phyloP scores from a whole-genome alignment of 2,329 filamentous ascomycete genomes.

The Cladosporium sp. region DNA sequence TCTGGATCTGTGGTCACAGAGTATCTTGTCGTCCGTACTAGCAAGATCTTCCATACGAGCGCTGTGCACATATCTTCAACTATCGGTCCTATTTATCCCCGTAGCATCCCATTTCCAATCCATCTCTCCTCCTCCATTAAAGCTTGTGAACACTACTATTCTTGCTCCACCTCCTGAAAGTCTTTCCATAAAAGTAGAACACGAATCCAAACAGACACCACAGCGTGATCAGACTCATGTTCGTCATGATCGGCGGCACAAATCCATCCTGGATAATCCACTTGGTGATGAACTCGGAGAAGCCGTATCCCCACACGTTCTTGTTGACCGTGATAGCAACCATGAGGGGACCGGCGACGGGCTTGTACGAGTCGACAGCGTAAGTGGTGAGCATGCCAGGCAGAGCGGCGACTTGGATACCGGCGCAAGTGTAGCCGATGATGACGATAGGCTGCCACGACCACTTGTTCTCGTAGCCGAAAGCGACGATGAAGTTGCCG shows the following conservation, averaged over 20 bases:
- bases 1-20: not conserved
- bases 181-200: slow-evolving; percentile 58
- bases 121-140: slow-evolving; percentile 22
- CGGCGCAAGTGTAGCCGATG: slow-evolving; percentile 54
- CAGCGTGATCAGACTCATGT: slow-evolving; percentile 50
- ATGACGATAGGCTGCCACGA: slow-evolving; percentile 53
- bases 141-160: slow-evolving; percentile 54
- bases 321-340: slow-evolving; percentile 61
- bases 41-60: too few species aligned
- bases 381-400: slow-evolving; percentile 58
- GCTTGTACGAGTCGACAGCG: slow-evolving; percentile 62
- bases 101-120: not conserved
- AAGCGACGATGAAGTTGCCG: slow-evolving; percentile 54
- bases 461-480: slow-evolving; percentile 38
- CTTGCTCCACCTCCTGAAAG: slow-evolving; percentile 52
- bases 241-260: slow-evolving; percentile 57
- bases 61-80: too few species aligned
- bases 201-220: slow-evolving; percentile 53
- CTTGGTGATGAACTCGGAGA: slow-evolving; percentile 38
- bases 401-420: slow-evolving; percentile 57
- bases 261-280: slow-evolving; percentile 51
- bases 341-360: slow-evolving; percentile 56
- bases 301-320: slow-evolving; percentile 60
- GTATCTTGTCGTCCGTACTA: too few species aligned
- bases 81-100: not conserved